Evolutionary conservation across 2,329 filamentous ascomycete genomes (phyloP).

Genomic region (Neodidymelliopsis sp.): DNA sequence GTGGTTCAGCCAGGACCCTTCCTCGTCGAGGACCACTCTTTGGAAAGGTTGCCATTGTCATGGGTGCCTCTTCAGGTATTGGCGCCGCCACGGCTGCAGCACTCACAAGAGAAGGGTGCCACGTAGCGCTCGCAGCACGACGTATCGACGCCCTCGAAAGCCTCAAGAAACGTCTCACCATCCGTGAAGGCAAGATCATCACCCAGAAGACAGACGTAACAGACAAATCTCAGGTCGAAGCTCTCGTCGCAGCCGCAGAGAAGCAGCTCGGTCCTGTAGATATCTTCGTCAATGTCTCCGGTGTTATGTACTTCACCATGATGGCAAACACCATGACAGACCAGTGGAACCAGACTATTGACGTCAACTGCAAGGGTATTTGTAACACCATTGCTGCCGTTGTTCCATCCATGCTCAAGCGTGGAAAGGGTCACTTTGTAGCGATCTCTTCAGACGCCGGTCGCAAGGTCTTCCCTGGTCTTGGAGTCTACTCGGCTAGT

Average conservation of each 20-base stretch:
- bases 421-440: constrained; percentile 75
- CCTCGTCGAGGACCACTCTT: constrained; percentile 66
- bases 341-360: constrained; percentile 82
- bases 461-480: constrained; percentile 80
- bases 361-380: constrained; percentile 86
- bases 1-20: constrained; percentile 53
- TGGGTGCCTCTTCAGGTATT: constrained; percentile 80
- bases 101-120: constrained; percentile 73
- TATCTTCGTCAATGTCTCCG: constrained; percentile 80
- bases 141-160: constrained; percentile 72
- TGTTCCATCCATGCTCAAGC: constrained; percentile 74
- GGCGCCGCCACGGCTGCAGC: constrained; percentile 76
- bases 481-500: constrained; percentile 82
- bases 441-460: constrained; percentile 84
- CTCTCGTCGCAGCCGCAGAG: constrained; percentile 66
- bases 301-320: constrained; percentile 90
- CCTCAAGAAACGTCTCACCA: constrained; percentile 67
- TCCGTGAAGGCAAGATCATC: constrained; percentile 69
- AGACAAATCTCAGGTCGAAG: constrained; percentile 69
- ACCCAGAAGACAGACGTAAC: constrained; percentile 77
- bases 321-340: constrained; percentile 78
- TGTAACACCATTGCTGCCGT: constrained; percentile 74
- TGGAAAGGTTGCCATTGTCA: constrained; percentile 77
- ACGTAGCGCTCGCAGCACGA: constrained; percentile 75
- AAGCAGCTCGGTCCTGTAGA: constrained; percentile 75